These are phyloP conservation scores for Elsinoe fawcettii DNA, from an alignment of 2,329 filamentous ascomycete genomes.

Conservation along the genomic window DNA sequence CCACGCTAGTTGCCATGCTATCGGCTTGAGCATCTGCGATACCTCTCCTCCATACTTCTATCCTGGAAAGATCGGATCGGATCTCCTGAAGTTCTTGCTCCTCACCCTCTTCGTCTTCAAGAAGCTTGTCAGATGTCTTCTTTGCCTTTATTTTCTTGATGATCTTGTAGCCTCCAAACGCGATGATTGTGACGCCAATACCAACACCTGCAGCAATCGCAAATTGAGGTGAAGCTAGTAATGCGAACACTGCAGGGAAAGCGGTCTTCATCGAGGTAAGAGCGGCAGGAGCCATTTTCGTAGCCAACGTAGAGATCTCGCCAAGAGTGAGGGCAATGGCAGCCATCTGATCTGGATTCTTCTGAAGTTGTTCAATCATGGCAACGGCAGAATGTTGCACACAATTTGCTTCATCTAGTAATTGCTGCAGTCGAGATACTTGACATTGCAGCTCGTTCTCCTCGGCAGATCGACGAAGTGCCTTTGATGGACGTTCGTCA, in stretches of 20 bases:
- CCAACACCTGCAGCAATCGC: constrained; percentile 84
- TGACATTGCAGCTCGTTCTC: constrained; percentile 58
- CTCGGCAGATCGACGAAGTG: constrained; percentile 37
- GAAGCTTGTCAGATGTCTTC: constrained; percentile 28
- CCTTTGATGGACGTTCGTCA: constrained; percentile 48
- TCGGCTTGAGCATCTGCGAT: constrained; percentile 51
- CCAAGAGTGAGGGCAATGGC: constrained; percentile 88
- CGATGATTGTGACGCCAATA: constrained; percentile 88
- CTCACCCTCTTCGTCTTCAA: constrained; percentile 26
- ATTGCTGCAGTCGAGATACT: constrained; percentile 63
- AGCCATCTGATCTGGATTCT: constrained; percentile 83
- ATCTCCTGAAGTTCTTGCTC: constrained; percentile 51
- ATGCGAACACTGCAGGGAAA: constrained; percentile 76
- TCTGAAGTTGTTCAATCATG: constrained; percentile 72
- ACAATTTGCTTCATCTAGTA: constrained; percentile 83
- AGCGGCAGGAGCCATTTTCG: constrained; percentile 77
- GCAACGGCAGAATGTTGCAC: constrained; percentile 73
- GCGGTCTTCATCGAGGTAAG: constrained; percentile 67
- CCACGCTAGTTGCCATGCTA: constrained; percentile 53
- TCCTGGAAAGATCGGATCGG: constrained; percentile 46
- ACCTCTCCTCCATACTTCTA: constrained; percentile 57
- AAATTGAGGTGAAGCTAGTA: constrained; percentile 87
- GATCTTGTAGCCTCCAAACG: constrained; percentile 95
- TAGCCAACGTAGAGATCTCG: constrained; percentile 74
- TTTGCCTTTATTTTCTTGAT: constrained; percentile 68